Conservation (phyloP, 2,329 filamentous ascomycete species). For the Drechslerella dactyloides region DNA sequence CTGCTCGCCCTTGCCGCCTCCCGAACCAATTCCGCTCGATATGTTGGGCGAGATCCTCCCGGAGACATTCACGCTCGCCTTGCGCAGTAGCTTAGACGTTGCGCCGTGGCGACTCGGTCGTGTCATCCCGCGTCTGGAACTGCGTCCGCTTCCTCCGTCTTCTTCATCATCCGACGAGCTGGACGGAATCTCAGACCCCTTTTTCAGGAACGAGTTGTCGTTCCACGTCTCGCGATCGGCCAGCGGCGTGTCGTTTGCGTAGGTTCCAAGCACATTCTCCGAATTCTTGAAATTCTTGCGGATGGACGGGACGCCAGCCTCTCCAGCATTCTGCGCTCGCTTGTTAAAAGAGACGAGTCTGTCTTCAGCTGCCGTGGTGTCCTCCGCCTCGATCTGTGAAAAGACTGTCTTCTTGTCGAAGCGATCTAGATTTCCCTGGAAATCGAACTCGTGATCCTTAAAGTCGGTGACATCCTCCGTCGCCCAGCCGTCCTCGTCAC, state of each 20-base stretch:
- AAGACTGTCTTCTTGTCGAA: slow-evolving; percentile 95
- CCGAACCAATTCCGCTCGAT: slow-evolving; percentile 37
- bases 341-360: slow-evolving; percentile 91
- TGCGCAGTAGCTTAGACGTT: slow-evolving; percentile 46
- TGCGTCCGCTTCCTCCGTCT: slow-evolving; percentile 62
- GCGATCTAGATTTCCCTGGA: slow-evolving; percentile 84
- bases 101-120: slow-evolving; percentile 49
- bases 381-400: slow-evolving; percentile 82
- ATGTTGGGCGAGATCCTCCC: slow-evolving; percentile 43
- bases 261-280: slow-evolving; percentile 81
- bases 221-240: slow-evolving; percentile 65
- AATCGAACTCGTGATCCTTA: slow-evolving; percentile 92
- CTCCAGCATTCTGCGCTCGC: slow-evolving; percentile 61
- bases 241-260: slow-evolving; percentile 58
- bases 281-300: slow-evolving; percentile 91
- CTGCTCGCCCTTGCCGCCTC: slow-evolving; percentile 47
- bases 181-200: slow-evolving; percentile 26
- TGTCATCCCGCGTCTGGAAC: slow-evolving; percentile 59
- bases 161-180: slow-evolving; percentile 68
- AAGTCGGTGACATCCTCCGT: slow-evolving; percentile 96
- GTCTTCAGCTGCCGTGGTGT: slow-evolving; percentile 85
- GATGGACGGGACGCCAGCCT: slow-evolving; percentile 29
- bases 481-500: slow-evolving; percentile 81
- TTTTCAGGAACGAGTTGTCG: slow-evolving; percentile 59
- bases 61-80: slow-evolving; percentile 52